These are phyloP conservation scores for Pterocarpus santalinus DNA, from an alignment of 306 rosid species.

Conservation along the genomic window DNA sequence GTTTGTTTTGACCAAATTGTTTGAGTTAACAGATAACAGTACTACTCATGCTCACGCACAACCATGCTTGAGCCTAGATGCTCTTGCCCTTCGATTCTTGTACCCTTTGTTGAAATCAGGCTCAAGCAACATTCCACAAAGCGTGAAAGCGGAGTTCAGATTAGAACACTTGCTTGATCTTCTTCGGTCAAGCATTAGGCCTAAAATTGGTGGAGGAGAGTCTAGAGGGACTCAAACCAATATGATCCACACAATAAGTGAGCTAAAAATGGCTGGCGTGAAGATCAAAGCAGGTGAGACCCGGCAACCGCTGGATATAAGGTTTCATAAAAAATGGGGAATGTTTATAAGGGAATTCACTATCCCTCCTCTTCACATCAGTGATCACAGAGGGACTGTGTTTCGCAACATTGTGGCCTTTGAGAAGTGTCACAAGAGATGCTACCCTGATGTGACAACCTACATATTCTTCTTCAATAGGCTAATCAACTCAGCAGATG, in stretches of 20 bases:
- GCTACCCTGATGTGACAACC: slow-evolving; percentile 54
- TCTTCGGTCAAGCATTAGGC: slow-evolving; percentile 43
- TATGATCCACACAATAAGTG: slow-evolving; percentile 44
- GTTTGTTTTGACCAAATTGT: slow-evolving; percentile 50
- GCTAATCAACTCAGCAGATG: slow-evolving; percentile 51
- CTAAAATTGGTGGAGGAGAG: background rate
- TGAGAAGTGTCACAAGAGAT: slow-evolving; percentile 56
- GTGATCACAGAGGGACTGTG: slow-evolving; percentile 56
- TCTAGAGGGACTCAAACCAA: slow-evolving; percentile 34
- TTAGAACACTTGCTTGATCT: slow-evolving; percentile 54
- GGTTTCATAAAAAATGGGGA: slow-evolving; percentile 10
- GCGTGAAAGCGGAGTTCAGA: background rate
- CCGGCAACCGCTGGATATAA: slow-evolving; percentile 39
- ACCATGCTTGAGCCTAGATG: slow-evolving; percentile 21
- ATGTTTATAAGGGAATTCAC: slow-evolving; percentile 1
- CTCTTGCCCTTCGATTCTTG: slow-evolving; percentile 51
- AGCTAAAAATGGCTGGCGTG: slow-evolving; percentile 53
- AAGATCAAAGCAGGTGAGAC: slow-evolving; percentile 37
- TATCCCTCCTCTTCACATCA: slow-evolving; percentile 49
- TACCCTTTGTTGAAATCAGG: slow-evolving; percentile 46
- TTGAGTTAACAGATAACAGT: slow-evolving; percentile 21
- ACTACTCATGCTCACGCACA: background rate
- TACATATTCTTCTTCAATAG: slow-evolving; percentile 64
- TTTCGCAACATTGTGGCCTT: slow-evolving; percentile 59
- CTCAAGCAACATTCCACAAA: background rate